A percentile compares a stretch with the other conserved stretches of the same genome.
phyloP scores from a whole-genome alignment of 192 early-diverging fungal species.

The Irineochytrium annulatum region DNA sequence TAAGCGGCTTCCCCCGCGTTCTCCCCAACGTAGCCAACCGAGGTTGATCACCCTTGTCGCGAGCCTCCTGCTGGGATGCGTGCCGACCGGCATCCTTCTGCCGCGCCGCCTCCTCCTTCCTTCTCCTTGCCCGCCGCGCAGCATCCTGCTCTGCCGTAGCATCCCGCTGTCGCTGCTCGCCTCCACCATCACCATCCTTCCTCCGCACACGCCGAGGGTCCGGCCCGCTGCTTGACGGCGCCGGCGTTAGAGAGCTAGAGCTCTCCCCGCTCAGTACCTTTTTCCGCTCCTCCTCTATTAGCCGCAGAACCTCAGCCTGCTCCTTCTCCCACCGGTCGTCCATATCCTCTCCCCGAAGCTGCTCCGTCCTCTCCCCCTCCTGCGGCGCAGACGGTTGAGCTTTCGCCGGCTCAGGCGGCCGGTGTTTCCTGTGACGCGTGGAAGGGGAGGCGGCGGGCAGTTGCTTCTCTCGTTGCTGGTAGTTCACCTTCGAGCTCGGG shows the following conservation, averaged over 20 bases:
- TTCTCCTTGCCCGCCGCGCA: background rate
- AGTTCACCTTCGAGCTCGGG: background rate
- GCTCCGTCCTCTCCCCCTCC: background rate
- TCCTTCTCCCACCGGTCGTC: conserved; percentile 3
- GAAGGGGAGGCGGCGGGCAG: background rate
- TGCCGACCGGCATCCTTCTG: background rate
- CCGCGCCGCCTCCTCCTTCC: background rate
- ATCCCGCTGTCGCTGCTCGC: background rate
- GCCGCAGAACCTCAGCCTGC: background rate
- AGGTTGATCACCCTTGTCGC: background rate
- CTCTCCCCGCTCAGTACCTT: background rate
- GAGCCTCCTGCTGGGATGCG: background rate
- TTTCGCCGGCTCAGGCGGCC: background rate
- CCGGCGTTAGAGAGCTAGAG: no score
- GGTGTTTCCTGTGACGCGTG: no score
- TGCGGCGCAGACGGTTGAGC: background rate
- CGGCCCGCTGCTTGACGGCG: background rate
- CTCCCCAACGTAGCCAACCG: background rate
- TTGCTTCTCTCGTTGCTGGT: background rate
- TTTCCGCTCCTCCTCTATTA: background rate
- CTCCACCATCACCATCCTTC: background rate
- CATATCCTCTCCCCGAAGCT: no score
- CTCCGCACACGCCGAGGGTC: background rate
- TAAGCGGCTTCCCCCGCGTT: conserved; percentile 25
- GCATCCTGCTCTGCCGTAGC: background rate